Evolutionary conservation across 192 early-diverging fungal genomes (phyloP).

Genomic region (Entophlyctis luteolus): DNA sequence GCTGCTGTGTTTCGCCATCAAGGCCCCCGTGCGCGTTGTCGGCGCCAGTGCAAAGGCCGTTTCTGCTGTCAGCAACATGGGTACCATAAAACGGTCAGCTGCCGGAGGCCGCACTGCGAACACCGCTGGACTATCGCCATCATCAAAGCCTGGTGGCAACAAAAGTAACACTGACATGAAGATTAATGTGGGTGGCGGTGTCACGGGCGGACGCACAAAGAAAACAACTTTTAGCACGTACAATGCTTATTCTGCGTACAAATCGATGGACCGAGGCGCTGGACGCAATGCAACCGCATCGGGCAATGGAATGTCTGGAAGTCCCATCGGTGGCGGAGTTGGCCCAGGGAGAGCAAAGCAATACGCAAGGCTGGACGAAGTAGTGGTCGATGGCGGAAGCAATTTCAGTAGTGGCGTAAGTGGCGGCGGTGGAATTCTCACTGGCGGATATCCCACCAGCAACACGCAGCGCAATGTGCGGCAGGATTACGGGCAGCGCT

Average conservation of each 20-base stretch:
- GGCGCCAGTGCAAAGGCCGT: constrained; percentile 39
- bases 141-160: neutral
- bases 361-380: neutral
- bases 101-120: neutral
- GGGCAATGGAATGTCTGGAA: too few relatives aligned
- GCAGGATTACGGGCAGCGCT: neutral
- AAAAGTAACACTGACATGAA: neutral
- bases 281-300: neutral
- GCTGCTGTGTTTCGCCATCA: constrained; percentile 16
- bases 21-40: constrained; percentile 3
- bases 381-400: neutral
- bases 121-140: neutral
- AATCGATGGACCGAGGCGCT: neutral
- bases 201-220: too few relatives aligned
- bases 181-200: too few relatives aligned
- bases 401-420: neutral
- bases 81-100: neutral
- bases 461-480: neutral
- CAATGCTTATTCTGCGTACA: constrained; percentile 45
- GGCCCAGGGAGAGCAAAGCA: neutral
- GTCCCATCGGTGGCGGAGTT: neutral
- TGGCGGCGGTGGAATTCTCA: constrained; percentile 7
- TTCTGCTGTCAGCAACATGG: neutral
- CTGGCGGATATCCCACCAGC: neutral
- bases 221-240: constrained; percentile 77